Evolutionary conservation across 306 rosid species (phyloP).

Genomic region (Casuarina equisetifolia): DNA sequence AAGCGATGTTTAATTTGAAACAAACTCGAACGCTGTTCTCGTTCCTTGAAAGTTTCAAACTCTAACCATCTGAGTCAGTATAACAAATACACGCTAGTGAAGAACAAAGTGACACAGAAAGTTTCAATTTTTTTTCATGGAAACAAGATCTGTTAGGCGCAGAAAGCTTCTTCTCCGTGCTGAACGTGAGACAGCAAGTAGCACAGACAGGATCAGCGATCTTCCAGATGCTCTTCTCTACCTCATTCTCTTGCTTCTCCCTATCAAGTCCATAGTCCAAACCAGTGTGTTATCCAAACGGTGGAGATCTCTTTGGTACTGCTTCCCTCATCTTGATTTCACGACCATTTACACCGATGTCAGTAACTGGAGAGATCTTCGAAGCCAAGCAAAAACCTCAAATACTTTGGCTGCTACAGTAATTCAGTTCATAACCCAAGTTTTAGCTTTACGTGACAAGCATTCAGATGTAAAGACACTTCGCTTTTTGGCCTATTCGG

Average conservation of each 20-base stretch:
- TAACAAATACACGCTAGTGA: conserved; percentile 6
- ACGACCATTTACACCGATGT: conserved; percentile 36
- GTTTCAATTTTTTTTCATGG: conserved; percentile 32
- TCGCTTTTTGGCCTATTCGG: conserved; percentile 49
- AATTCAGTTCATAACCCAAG: conserved; percentile 49
- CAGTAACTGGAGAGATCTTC: conserved; percentile 10
- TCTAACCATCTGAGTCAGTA: conserved; percentile 18
- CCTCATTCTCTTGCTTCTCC: conserved; percentile 55
- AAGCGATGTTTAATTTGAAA: conserved; percentile 19
- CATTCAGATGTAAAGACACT: conserved; percentile 56
- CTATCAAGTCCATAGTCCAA: conserved; percentile 63
- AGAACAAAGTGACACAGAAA: not conserved
- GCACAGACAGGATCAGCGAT: conserved; percentile 57
- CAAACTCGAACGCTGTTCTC: conserved; percentile 43
- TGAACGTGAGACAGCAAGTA: conserved; percentile 12
- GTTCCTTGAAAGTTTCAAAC: conserved; percentile 62
- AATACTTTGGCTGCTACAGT: conserved; percentile 17
- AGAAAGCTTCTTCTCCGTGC: conserved; percentile 30
- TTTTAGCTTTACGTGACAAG: conserved; percentile 48
- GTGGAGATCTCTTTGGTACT: conserved; percentile 64
- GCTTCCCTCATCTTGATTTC: conserved; percentile 82
- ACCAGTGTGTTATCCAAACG: conserved; percentile 62
- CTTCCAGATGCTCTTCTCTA: conserved; percentile 77
- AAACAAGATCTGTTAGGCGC: conserved; percentile 63
- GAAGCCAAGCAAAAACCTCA: not conserved